Percentiles rank a stretch among this genome's conserved stretches.
phyloP scores from a whole-genome alignment of 306 rosid genomes.

The Corylus americana region DNA sequence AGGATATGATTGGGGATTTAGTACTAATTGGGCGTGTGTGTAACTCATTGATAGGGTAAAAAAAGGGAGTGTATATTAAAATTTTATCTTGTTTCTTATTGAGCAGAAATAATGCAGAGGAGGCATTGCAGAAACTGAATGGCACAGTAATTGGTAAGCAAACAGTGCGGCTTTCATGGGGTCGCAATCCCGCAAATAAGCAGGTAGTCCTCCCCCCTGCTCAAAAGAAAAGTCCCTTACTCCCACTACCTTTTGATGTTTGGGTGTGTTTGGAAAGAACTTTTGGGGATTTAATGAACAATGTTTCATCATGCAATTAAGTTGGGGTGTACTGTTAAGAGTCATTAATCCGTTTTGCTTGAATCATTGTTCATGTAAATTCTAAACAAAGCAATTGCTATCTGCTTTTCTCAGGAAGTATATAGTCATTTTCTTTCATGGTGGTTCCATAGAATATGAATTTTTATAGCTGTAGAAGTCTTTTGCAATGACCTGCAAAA shows the following conservation, averaged over 20 bases:
- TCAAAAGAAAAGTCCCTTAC: background rate
- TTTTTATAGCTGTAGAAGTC: background rate
- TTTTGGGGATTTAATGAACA: slow-evolving; percentile 6
- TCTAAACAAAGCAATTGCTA: background rate
- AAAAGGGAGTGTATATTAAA: background rate
- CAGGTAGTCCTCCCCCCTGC: slow-evolving; percentile 50
- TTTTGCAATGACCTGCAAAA: background rate
- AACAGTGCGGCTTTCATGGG: slow-evolving; percentile 98
- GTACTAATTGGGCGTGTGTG: background rate
- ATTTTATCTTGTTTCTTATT: slow-evolving; percentile 3
- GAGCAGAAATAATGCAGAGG: slow-evolving; percentile 88
- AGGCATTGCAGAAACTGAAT: slow-evolving; percentile 86
- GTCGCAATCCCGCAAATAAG: slow-evolving; percentile 98
- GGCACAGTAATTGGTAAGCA: slow-evolving; percentile 86
- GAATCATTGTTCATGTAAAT: background rate
- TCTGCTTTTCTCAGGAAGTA: background rate
- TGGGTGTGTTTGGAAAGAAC: background rate
- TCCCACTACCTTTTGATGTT: background rate
- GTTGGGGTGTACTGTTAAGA: background rate
- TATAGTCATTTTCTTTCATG: background rate
- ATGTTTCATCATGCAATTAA: background rate
- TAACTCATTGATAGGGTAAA: background rate
- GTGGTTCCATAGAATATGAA: background rate
- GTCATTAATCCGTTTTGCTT: background rate
- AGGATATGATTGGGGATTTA: background rate